Percentiles rank a stretch among this genome's conserved stretches.
phyloP scores from a whole-genome alignment of 2,329 filamentous ascomycete species.

The Calycina marina region DNA sequence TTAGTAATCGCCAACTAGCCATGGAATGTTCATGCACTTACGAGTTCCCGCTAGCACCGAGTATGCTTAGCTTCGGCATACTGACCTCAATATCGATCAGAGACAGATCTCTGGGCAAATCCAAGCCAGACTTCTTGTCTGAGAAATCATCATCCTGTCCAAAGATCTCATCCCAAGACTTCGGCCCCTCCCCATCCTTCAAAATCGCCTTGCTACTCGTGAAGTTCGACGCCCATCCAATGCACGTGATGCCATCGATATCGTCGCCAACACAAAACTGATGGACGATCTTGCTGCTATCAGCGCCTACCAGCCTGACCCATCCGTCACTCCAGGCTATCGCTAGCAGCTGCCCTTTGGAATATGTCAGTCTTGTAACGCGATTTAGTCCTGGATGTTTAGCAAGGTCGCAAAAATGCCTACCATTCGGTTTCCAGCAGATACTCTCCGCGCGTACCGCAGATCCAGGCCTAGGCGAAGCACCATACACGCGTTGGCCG shows the following conservation, averaged over 20 bases:
- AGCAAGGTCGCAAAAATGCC: not conserved
- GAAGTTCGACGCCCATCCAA: constrained; percentile 24
- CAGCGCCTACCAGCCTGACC: constrained; percentile 62
- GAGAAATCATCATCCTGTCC: constrained; percentile 4
- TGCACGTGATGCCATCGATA: constrained; percentile 29
- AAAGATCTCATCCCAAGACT: constrained; percentile 13
- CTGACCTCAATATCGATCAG: constrained; percentile 64
- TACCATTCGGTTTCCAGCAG: constrained; percentile 24
- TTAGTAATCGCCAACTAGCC: too few species aligned
- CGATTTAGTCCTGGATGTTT: not conserved
- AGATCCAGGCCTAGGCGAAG: constrained; percentile 21
- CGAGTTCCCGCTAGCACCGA: constrained; percentile 52
- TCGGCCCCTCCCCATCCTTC: constrained; percentile 5
- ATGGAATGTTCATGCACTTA: too few species aligned
- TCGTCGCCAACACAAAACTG: constrained; percentile 35
- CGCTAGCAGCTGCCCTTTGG: constrained; percentile 54
- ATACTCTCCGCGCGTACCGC: constrained; percentile 25
- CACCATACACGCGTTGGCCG: constrained; percentile 52
- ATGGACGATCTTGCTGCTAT: constrained; percentile 70
- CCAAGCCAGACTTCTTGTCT: constrained; percentile 16
- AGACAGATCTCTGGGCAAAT: constrained; percentile 59
- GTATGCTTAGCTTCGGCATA: constrained; percentile 59
- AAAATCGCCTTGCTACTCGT: constrained; percentile 10
- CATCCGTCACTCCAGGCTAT: constrained; percentile 73
- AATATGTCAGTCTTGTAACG: constrained; percentile 5